Evolutionary conservation across 140 eudicot genomes (phyloP).

Genomic region (Stevia rebaudiana): DNA sequence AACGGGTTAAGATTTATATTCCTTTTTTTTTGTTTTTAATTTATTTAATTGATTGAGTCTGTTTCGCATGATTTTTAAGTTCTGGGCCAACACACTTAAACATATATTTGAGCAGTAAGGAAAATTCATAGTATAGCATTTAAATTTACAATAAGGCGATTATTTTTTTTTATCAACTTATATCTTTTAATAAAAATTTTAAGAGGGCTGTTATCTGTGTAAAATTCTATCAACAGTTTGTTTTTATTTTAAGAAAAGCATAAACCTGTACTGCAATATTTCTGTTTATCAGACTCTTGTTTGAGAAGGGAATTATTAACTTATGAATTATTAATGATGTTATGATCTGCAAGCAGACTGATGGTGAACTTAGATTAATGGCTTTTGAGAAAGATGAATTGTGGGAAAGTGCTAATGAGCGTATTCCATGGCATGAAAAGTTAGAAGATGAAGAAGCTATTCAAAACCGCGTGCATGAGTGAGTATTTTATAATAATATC

Average conservation of each 20-base stretch:
- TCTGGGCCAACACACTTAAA: not conserved
- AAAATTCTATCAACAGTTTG: not conserved
- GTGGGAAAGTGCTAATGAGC: constrained; percentile 81
- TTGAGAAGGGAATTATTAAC: not conserved
- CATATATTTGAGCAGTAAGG: not conserved
- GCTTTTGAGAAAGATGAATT: constrained; percentile 88
- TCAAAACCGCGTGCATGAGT: constrained; percentile 96
- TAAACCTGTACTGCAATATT: not conserved
- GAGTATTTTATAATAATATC: constrained; percentile 27
- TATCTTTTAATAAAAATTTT: not conserved
- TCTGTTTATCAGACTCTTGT: not conserved
- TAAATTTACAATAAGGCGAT: not conserved
- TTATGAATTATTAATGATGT: not conserved
- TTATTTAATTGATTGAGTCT: too few relatives aligned
- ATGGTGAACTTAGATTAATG: constrained; percentile 66
- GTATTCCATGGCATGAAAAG: constrained; percentile 91
- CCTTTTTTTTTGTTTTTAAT: too few relatives aligned
- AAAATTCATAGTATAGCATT: not conserved
- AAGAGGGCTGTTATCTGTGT: not conserved
- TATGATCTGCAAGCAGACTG: constrained; percentile 39
- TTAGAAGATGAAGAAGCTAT: constrained; percentile 85
- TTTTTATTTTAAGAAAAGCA: not conserved
- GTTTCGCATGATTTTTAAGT: too few relatives aligned
- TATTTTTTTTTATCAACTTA: not conserved
- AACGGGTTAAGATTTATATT: too few relatives aligned